These are phyloP conservation scores for Kwoniella newhampshirensis DNA, from an alignment of 768 basidiomycete genomes.

Conservation along the genomic window DNA sequence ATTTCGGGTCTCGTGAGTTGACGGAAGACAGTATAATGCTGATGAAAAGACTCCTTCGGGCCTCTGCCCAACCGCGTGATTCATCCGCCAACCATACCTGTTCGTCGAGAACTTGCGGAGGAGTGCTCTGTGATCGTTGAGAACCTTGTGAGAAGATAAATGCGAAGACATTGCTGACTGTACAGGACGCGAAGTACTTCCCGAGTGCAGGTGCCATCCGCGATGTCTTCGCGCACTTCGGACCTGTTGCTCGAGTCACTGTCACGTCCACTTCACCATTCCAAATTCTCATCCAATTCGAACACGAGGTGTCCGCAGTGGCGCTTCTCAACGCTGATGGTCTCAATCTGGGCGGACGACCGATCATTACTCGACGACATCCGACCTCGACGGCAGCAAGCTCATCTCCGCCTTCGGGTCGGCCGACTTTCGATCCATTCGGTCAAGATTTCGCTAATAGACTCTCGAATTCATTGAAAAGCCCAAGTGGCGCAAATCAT, in stretches of 20 bases:
- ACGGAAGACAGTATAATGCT: too few species aligned
- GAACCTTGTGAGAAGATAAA: slow-evolving; percentile 41
- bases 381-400: not conserved
- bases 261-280: slow-evolving; percentile 18
- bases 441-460: not conserved
- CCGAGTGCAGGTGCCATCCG: slow-evolving; percentile 23
- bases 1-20: slow-evolving; percentile 26
- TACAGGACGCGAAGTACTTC: slow-evolving; percentile 35
- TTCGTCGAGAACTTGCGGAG: slow-evolving; percentile 14
- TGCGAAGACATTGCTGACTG: too few species aligned
- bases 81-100: slow-evolving; percentile 31
- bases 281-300: slow-evolving; percentile 37
- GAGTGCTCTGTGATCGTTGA: slow-evolving; percentile 38
- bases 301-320: slow-evolving; percentile 28
- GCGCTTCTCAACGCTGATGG: slow-evolving; percentile 33
- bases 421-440: slow-evolving; percentile 19
- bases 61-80: slow-evolving; percentile 37
- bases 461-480: slow-evolving; percentile 4
- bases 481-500: not conserved
- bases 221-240: slow-evolving; percentile 37
- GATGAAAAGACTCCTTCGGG: slow-evolving; percentile 20
- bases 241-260: slow-evolving; percentile 27
- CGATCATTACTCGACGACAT: slow-evolving; percentile 22
- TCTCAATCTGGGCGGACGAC: slow-evolving; percentile 25
- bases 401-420: not conserved